Evolutionary conservation across 768 basidiomycete species (phyloP), one percentile per base, ranked within the genome.

Genomic region (Suillus clintonianus): DNA sequence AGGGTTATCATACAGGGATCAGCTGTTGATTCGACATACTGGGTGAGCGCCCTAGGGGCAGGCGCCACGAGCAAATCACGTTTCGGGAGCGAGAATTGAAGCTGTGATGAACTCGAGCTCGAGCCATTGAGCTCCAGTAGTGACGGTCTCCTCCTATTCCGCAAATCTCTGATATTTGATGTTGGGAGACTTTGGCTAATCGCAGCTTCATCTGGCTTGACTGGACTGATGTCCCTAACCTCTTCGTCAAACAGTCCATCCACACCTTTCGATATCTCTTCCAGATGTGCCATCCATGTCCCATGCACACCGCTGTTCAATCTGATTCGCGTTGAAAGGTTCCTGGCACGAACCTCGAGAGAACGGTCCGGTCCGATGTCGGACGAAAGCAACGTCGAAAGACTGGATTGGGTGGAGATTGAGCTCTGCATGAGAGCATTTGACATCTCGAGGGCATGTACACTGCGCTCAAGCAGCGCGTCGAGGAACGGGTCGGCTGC

Each of bases 381-480:
- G 17, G 81, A 69, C 27, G 82, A 79, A 36, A 89, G 74, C 45
- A 88, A 76, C 4, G 81, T 76, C 39, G 80, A 81, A 42, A 83
- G 77, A 39, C 79, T 85, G 14, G 87, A 81, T 65, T 90, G 88
- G 0, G 92, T 88, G 45, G 88, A 84, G 68, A 93, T 88, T 24
- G 90, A 89, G 14, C 86, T 87, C 71, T 91, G 88, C 53, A 95
- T 79, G 13, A 94, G 79, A 3, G 87, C 83, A 63, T 94, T 94
- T 5, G 92, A 94, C 82, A 93, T 88, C 72, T 94, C 93, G 10
- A 95, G 81, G 1, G 92, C 92, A 75, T 92, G 87, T 15, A 94
- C 90, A 67, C 91, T 92, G 65, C 92, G 86, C 63, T 87, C 90
- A 2, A 94, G 82, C 17, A 94, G 79, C n/a, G 88, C 83, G 74